phyloP scores from a whole-genome alignment of 345 rosid species.

The Eucalyptus caleyi region DNA sequence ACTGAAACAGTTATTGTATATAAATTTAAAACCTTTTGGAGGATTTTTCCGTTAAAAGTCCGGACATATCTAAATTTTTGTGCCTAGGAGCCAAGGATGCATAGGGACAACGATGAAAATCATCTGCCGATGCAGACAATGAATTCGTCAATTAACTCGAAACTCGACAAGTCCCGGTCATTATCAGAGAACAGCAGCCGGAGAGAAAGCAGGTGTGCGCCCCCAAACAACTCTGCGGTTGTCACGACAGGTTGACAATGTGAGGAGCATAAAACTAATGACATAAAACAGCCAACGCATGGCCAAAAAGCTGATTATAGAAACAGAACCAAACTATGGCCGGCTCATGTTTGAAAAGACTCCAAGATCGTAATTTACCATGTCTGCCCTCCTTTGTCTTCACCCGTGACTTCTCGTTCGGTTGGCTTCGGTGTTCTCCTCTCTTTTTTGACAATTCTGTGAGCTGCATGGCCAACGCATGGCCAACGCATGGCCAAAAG shows the following conservation, averaged over 20 bases:
- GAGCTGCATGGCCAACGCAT: too few species aligned
- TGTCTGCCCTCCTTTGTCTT: neutral
- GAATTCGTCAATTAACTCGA: neutral
- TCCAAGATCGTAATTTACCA: neutral
- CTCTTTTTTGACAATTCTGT: neutral
- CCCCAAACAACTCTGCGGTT: neutral
- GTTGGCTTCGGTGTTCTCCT: neutral
- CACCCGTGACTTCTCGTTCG: neutral
- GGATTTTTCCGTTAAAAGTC: too few species aligned
- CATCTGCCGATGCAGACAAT: neutral
- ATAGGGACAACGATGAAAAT: neutral
- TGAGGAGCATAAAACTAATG: neutral
- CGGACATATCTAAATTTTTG: too few species aligned
- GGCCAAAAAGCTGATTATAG: neutral
- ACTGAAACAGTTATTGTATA: too few species aligned
- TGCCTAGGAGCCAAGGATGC: neutral
- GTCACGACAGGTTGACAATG: neutral
- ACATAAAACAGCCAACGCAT: neutral
- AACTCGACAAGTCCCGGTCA: neutral
- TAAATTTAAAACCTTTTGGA: too few species aligned
- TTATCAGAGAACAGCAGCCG: neutral
- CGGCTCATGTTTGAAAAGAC: neutral
- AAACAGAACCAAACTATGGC: neutral
- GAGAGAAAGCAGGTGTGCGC: neutral
- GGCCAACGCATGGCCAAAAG: neutral